phyloP scores from a whole-genome alignment of 139 green algal genomes.

The Chlorokybus atmophyticus region DNA sequence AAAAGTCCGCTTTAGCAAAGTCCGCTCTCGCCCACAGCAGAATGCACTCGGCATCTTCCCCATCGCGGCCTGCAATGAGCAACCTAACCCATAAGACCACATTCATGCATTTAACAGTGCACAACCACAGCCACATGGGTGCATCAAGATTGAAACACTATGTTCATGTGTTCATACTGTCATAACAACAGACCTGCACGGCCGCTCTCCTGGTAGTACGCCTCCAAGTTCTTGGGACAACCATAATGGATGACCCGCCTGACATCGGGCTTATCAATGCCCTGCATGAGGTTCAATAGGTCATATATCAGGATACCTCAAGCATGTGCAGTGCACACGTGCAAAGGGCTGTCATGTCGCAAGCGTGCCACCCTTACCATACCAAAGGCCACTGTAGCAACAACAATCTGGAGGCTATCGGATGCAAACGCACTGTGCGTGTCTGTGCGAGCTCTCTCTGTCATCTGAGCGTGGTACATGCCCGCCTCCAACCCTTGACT shows the following conservation, averaged over 20 bases:
- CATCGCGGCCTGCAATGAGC: not conserved
- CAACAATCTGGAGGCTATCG: slow-evolving; percentile 7
- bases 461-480: not conserved
- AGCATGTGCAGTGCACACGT: no score
- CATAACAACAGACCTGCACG: slow-evolving; percentile 16
- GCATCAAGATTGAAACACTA: no score
- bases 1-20: not conserved
- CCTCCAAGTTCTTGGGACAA: slow-evolving; percentile 31
- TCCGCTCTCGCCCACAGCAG: not conserved
- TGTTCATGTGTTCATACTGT: no score
- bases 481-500: no score
- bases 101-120: no score
- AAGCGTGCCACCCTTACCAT: slow-evolving; percentile 27
- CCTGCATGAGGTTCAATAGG: no score
- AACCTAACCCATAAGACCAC: no score
- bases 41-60: not conserved
- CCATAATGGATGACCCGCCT: slow-evolving; percentile 28
- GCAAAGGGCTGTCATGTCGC: no score
- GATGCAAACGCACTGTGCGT: slow-evolving; percentile 4
- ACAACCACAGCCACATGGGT: no score
- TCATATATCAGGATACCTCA: no score
- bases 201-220: slow-evolving; percentile 40
- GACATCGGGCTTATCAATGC: slow-evolving; percentile 38
- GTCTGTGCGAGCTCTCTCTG: not conserved
- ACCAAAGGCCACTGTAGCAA: slow-evolving; percentile 40